Evolutionary conservation across 148 eudicot species (phyloP).

Genomic region (Cornus florida): DNA sequence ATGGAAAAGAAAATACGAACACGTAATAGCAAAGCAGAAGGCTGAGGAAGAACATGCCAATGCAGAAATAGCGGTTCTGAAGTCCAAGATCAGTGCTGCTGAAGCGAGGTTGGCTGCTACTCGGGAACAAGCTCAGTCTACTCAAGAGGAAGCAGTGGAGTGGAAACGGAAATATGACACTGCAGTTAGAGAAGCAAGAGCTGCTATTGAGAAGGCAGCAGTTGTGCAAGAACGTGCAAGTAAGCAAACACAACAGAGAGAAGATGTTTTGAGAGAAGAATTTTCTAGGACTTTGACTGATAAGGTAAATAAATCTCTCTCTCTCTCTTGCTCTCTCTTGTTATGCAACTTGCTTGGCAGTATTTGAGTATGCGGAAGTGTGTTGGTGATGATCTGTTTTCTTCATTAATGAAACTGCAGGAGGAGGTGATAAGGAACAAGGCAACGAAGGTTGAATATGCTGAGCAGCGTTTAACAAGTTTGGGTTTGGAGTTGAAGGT

Average conservation of each 20-base stretch:
- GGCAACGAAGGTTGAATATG: conserved; percentile 68
- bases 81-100: conserved; percentile 77
- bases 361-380: background rate
- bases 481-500: conserved; percentile 81
- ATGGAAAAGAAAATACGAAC: conserved; percentile 86
- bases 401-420: conserved; percentile 37
- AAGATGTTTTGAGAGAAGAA: conserved; percentile 80
- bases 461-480: conserved; percentile 81
- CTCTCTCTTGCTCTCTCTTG: background rate
- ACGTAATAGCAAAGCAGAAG: conserved; percentile 59
- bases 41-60: conserved; percentile 71
- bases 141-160: conserved; percentile 92
- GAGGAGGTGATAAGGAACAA: conserved; percentile 80
- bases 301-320: conserved; percentile 51
- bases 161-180: conserved; percentile 89
- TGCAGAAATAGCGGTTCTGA: conserved; percentile 69
- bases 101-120: conserved; percentile 96
- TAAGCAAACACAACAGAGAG: conserved; percentile 73
- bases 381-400: conserved; percentile 7
- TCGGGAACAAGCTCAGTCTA: conserved; percentile 79
- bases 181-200: conserved; percentile 86
- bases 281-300: conserved; percentile 61
- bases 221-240: conserved; percentile 75
- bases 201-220: conserved; percentile 91
- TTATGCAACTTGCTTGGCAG: background rate